A percentile compares a stretch with the other conserved stretches of the same genome.
Evolutionary conservation across 306 rosid genomes (phyloP).

Genomic region (Cucurbita maxima): DNA sequence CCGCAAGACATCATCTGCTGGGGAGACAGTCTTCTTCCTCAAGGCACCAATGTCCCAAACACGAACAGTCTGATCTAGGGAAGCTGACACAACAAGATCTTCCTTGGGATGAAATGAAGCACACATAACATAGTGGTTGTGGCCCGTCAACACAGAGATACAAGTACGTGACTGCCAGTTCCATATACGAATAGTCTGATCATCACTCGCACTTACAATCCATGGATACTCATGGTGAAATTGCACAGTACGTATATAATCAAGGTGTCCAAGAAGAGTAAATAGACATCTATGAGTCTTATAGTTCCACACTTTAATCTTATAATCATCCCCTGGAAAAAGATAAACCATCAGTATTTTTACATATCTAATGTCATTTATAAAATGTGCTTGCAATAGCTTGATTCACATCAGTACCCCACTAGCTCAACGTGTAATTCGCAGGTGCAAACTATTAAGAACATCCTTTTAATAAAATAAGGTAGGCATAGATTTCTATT

Average conservation of each 20-base stretch:
- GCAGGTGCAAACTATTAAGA: neutral
- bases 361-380: neutral
- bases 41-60: slow-evolving; percentile 95
- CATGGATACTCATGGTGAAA: slow-evolving; percentile 95
- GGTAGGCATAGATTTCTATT: neutral
- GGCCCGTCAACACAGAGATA: slow-evolving; percentile 89
- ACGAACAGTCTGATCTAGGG: slow-evolving; percentile 92
- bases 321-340: slow-evolving; percentile 86
- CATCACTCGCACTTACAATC: slow-evolving; percentile 98
- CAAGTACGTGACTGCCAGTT: slow-evolving; percentile 98
- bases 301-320: slow-evolving; percentile 97
- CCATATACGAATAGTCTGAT: slow-evolving; percentile 97
- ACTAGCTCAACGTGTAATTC: neutral
- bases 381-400: neutral
- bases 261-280: slow-evolving; percentile 93
- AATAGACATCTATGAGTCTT: slow-evolving; percentile 91
- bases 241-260: slow-evolving; percentile 94
- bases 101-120: slow-evolving; percentile 91
- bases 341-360: neutral
- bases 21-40: slow-evolving; percentile 79
- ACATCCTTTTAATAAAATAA: neutral
- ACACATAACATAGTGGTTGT: slow-evolving; percentile 95
- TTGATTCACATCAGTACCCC: neutral
- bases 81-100: slow-evolving; percentile 90
- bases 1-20: slow-evolving; percentile 78